Conservation (phyloP, 768 basidiomycete genomes). For the Neoboletus magnificus region DNA sequence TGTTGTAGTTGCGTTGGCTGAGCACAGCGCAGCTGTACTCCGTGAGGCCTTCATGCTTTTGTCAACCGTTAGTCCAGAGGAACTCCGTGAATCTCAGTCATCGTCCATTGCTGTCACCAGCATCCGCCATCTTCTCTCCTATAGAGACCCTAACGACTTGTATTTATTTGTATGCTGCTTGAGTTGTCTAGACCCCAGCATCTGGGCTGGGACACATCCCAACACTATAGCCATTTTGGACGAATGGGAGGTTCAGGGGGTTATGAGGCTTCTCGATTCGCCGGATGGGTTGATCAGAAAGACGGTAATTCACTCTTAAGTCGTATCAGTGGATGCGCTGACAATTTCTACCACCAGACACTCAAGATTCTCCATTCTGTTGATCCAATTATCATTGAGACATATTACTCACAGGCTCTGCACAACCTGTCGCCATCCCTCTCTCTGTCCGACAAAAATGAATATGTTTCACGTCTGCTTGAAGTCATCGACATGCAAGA, state of each 20-base stretch:
- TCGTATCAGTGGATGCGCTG: background rate
- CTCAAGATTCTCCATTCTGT: slow-evolving; percentile 54
- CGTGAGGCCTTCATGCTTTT: slow-evolving; percentile 35
- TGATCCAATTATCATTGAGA: slow-evolving; percentile 55
- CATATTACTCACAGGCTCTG: slow-evolving; percentile 48
- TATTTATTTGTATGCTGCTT: slow-evolving; percentile 69
- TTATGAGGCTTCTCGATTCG: slow-evolving; percentile 67
- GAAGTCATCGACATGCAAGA: slow-evolving; percentile 50
- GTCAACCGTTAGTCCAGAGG: slow-evolving; percentile 21
- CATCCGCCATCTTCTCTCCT: slow-evolving; percentile 58
- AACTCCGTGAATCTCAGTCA: slow-evolving; percentile 14
- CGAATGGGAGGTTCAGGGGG: slow-evolving; percentile 67
- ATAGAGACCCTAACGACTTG: slow-evolving; percentile 54
- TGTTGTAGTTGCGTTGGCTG: slow-evolving; percentile 5
- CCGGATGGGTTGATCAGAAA: slow-evolving; percentile 55
- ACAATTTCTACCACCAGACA: slow-evolving; percentile 42
- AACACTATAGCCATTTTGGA: slow-evolving; percentile 55
- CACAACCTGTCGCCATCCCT: slow-evolving; percentile 35
- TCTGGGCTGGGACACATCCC: slow-evolving; percentile 67
- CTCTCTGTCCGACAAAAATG: slow-evolving; percentile 37
- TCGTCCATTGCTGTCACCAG: slow-evolving; percentile 35
- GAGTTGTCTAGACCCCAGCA: slow-evolving; percentile 48
- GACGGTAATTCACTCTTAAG: slow-evolving; percentile 42
- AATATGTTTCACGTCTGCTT: slow-evolving; percentile 46
- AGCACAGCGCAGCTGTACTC: slow-evolving; percentile 28